Conservation (phyloP, 1,139 yeast genomes). For the Lodderomyces jiufengensis region DNA sequence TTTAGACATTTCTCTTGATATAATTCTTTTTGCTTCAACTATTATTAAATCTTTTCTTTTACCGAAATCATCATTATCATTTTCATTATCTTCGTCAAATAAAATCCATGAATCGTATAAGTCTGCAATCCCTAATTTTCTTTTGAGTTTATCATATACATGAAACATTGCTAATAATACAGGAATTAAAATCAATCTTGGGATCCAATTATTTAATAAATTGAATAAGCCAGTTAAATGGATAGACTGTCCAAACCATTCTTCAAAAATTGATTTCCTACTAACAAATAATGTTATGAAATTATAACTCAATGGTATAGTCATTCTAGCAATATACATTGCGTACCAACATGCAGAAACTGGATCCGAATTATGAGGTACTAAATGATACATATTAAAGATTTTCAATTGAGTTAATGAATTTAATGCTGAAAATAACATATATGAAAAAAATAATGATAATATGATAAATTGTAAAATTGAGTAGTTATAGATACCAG, state of each 20-base stretch:
- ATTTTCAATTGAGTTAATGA: slow-evolving; percentile 66
- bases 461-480: slow-evolving; percentile 35
- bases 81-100: slow-evolving; percentile 36
- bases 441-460: slow-evolving; percentile 52
- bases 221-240: slow-evolving; percentile 74
- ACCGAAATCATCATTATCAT: slow-evolving; percentile 10
- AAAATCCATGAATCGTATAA: slow-evolving; percentile 56
- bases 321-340: slow-evolving; percentile 75
- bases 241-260: slow-evolving; percentile 71
- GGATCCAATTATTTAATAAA: slow-evolving; percentile 69
- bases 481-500: slow-evolving; percentile 17
- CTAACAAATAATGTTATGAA: slow-evolving; percentile 63
- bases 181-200: slow-evolving; percentile 69
- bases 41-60: slow-evolving; percentile 37
- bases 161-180: slow-evolving; percentile 60
- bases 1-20: slow-evolving; percentile 32
- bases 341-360: slow-evolving; percentile 75
- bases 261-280: slow-evolving; percentile 45
- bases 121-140: slow-evolving; percentile 43
- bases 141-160: slow-evolving; percentile 63
- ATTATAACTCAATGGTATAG: slow-evolving; percentile 79
- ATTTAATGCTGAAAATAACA: slow-evolving; percentile 63
- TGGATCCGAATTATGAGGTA: slow-evolving; percentile 64
- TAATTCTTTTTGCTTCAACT: slow-evolving; percentile 42
- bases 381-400: slow-evolving; percentile 75